Evolutionary conservation across 164 flowering plant species (phyloP).

Genomic region (Aristolochia contorta): DNA sequence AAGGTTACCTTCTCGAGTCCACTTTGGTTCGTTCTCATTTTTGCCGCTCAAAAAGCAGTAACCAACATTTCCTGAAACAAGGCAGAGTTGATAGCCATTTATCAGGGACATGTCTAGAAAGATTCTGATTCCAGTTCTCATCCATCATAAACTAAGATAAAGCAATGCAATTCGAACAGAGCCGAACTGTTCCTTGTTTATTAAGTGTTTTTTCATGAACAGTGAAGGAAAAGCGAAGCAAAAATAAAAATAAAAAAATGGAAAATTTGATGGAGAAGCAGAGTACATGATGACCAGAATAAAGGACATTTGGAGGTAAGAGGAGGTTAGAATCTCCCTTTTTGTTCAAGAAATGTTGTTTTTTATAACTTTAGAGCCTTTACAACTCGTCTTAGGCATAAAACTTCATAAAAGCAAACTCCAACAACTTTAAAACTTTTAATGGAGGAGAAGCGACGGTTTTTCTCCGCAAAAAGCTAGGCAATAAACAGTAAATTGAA

Average conservation of each 20-base stretch:
- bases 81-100: slow-evolving; percentile 1
- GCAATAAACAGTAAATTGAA: no score
- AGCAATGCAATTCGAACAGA: neutral
- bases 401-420: no score
- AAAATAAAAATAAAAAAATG: no score
- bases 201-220: neutral
- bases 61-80: slow-evolving; percentile 3
- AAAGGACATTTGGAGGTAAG: neutral
- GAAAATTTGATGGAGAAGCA: neutral
- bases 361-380: no score
- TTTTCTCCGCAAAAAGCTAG: no score
- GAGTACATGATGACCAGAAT: neutral
- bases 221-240: slow-evolving; percentile 14
- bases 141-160: neutral
- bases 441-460: no score
- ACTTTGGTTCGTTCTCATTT: slow-evolving; percentile 26
- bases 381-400: no score
- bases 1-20: slow-evolving; percentile 28
- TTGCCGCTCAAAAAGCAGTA: slow-evolving; percentile 6
- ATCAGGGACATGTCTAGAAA: neutral
- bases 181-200: neutral
- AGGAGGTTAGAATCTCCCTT: slow-evolving; percentile 19
- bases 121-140: neutral
- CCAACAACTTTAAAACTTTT: no score
- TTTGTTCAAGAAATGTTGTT: slow-evolving; percentile 4